Base-by-base conservation (phyloP, 768 basidiomycete species). In the Zangia roseola region DNA sequence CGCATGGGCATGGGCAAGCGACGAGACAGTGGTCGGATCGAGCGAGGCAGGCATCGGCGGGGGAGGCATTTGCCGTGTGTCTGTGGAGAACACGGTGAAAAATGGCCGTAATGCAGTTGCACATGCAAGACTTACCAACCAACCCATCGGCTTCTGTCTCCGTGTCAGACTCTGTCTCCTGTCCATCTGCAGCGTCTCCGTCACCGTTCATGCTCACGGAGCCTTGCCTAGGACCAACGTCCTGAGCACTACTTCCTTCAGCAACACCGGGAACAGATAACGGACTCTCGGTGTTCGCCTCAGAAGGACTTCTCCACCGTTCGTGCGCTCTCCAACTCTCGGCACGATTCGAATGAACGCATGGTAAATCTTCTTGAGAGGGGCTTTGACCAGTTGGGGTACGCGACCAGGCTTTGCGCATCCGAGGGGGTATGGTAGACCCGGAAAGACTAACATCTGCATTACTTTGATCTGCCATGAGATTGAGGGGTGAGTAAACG, bases 341-440 rank as follows among this genome's bases (percentile, higher is more conserved):
- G 19, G 43, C 17, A 16, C 38, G 23, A 28, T 52, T 33, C 0
- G 39, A 28, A 9, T 40, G 47, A 23, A 50, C 45, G 13, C 7
- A 44, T 20, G 40, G 25, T 23, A 20, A 3, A 34, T 30, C 25
- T 28, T 51, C 53, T 35, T 50, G 43, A n/a, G n/a, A 21, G 34
- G 37, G 48, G 2, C 19, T 6, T 31, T 41, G 52, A 30, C 9
- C 12, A 3, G 26, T n/a, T 10, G 39, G 28, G n/a, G 45, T 45
- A 17, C 60, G 64, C 20, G 66, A 58, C 74, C 73, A 72, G 4
- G 53, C 53, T 53, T 82, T 86, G 33, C 84, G 72, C 78, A 86
- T 78, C 65, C 81, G 82, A 4, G 84, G 83, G 6, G 84, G 84
- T 56, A 86, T 72, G 41, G 65, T 31, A 10, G 53, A 46, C 13